Evolutionary conservation across 192 early-diverging fungal species (phyloP), one percentile per base, ranked within the genome.

Genomic region (Coemansia interrupta): DNA sequence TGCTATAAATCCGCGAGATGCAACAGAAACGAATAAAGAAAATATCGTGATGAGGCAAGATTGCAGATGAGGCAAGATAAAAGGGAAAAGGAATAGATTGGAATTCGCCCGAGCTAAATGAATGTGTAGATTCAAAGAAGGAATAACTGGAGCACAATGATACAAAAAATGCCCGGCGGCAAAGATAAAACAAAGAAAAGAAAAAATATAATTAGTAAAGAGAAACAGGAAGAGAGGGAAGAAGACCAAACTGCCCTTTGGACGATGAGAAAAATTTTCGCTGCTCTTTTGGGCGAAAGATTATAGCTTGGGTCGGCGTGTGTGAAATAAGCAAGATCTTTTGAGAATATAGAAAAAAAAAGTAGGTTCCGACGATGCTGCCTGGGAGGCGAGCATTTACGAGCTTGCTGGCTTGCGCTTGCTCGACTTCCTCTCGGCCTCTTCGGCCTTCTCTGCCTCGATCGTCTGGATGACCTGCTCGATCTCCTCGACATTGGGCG

Each of bases 381-480:
- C 43, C 43, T 1, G 17, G 19, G 19, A 45, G 38, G 18, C 17
- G 53, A 24, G 39, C 3, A 14, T 8, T 38, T 24, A 42, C 22
- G 50, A 60, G 17, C 61, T 32, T 1, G 63, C 51, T 15, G 56
- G 38, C 41, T 49, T 39, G 58, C 66, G 66, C 47, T 47, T 58
- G 54, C 51, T 61, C 17, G 72, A 85, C 78, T 89, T 88, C 78
- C 83, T 88, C 64, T 91, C 90, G 30, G 87, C 86, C 73, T 93
- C 94, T 28, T 85, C 90, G 57, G 91, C 93, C 78, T 94, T 95
- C 70, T 97, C 93, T 52, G 84, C 80, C 71, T 94, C 92, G 61
- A 94, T 94, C 43, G 83, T 83, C 39, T 67, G 71, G 56, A 88
- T 86, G 44, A 92, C 71, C 9, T 66, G 79, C 58, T 92, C 92